Conservation (phyloP, 2,329 filamentous ascomycete genomes). For the Pochonia chlamydosporia region DNA sequence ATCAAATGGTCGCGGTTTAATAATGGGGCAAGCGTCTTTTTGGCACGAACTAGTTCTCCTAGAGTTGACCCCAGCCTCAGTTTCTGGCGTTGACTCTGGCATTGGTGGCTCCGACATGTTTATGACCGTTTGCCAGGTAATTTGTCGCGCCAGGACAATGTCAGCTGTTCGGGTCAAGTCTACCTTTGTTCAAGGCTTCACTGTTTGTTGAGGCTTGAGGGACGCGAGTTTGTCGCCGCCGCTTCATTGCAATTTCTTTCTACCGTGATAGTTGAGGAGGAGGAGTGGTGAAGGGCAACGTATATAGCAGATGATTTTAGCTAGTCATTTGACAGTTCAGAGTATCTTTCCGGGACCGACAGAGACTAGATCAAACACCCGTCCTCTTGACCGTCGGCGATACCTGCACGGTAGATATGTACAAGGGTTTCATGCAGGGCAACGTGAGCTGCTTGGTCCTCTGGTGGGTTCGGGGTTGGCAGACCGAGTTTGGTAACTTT, state of each 20-base stretch:
- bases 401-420: background rate
- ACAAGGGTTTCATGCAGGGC: background rate
- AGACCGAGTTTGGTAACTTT: background rate
- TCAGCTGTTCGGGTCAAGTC: background rate
- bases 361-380: background rate
- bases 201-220: background rate
- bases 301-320: background rate
- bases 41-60: background rate
- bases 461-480: background rate
- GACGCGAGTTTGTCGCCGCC: background rate
- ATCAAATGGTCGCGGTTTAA: background rate
- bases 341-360: background rate
- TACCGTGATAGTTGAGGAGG: background rate
- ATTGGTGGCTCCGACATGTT: background rate
- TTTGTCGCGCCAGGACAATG: background rate
- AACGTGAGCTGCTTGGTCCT: background rate
- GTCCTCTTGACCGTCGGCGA: background rate
- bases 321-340: background rate
- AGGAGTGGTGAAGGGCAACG: background rate
- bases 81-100: background rate
- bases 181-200: background rate
- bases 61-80: background rate
- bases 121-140: background rate
- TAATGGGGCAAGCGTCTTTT: too few relatives aligned
- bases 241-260: background rate